Evolutionary conservation across 495 filamentous ascomycete species (phyloP), one percentile per base, ranked within the genome.

Genomic region (Pseudoneurospora amorphoporcata): DNA sequence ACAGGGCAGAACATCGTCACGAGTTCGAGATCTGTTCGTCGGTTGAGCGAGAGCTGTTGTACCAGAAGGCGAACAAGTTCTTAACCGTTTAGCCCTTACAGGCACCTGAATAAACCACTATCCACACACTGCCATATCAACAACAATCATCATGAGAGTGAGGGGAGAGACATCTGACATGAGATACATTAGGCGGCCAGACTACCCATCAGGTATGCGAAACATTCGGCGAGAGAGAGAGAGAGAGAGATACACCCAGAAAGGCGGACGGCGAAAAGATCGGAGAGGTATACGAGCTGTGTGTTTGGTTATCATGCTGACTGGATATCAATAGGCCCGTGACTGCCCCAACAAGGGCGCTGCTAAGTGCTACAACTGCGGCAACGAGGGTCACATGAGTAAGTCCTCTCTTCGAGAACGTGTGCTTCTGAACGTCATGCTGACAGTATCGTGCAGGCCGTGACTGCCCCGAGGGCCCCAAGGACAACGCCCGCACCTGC

Each of bases 301-400:
- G 23, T 68, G 40, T 70, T 69, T 29, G 40, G 40, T 39, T 58
- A 39, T 72, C 42, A 70, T 69, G 74, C 78, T 81, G 69, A 81
- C 77, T 69, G 32, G 12, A 35, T 17, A 8, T 68, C 69, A 69
- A 73, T 77, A 92, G 92, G 92, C 94, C 76, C 93, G 94, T 78
- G 95, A 98, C 77, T 98, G 95, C 87, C 94, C 95, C 75, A 94
- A 91, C 87, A 92, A 94, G 84, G 94, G 93, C 73, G 93, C 90
- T 72, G 92, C 94, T 65, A 96, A 94, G 80, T 98, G 95, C 80
- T 84, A 83, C 81, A 84, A 85, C 82, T 84, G 81, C 75, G 80
- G 82, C 74, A 89, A 88, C 80, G 89, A 93, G 84, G 95, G 95
- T 72, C 95, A 98, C 81, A 90, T 98, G 82, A 95, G 91, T 93